Evolutionary conservation across 768 basidiomycete genomes (phyloP), one percentile per base, ranked within the genome.

Genomic region (Leccinellum rugosiceps): DNA sequence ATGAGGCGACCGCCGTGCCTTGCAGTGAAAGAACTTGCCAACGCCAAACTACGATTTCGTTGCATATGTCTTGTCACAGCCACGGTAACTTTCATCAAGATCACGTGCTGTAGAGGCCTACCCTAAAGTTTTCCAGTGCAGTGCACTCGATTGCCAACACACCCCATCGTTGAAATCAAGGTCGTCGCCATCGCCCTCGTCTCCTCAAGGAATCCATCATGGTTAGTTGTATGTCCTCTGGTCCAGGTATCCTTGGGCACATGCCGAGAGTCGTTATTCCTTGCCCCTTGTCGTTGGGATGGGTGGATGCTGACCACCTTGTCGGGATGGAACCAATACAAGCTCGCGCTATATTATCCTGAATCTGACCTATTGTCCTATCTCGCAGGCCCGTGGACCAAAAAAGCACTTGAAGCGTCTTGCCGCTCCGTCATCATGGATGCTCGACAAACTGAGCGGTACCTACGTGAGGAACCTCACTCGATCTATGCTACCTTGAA

Each of bases 351-450:
- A 44, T 54, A 10, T 49, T 53, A 34, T 46, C 48, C 9, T 19
- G 13, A 30, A 53, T 48, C 58, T 74, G 31, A 74, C 48, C 14
- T 50, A 4, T 56, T 56, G 31, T 52, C 35, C 41, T 51, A 46
- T 70, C 64, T 64, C 65, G 21, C 65, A 97, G 95, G 94, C 85
- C 72, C 89, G 95, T 76, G 95, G 95, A 87, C 95, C 95, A 63
- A 97, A 92, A 89, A 97, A 97, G 79, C 95, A 98, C 75, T 85
- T 98, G 81, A 98, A 98, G 85, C 91, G 96, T 72, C 85, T 98
- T 58, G 87, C 88, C 65, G 97, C 97, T 60, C 97, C 97, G 62
- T 96, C 94, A 48, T 90, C 93, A 80, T 99, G 97, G 97, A 98
- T 99, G 95, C 84, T 99, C 63, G 94, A 98, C 83, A 99, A 99